phyloP scores from a whole-genome alignment of 2,329 filamentous ascomycete genomes.

The Ampelomyces quisqualis region DNA sequence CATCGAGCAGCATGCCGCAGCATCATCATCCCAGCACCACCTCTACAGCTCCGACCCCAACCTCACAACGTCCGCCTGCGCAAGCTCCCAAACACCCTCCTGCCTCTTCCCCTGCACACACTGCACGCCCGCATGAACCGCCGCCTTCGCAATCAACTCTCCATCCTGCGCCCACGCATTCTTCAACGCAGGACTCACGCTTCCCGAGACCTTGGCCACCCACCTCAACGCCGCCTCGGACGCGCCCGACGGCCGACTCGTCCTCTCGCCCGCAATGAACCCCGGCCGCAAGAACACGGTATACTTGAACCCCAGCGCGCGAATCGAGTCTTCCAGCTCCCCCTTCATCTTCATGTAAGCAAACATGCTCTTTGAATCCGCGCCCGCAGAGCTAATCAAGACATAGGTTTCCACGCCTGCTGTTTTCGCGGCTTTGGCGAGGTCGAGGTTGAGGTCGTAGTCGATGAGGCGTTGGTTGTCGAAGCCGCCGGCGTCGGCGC shows the following conservation, averaged over 20 bases:
- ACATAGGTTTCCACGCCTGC: slow-evolving; percentile 75
- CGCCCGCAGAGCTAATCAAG: slow-evolving; percentile 64
- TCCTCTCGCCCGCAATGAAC: slow-evolving; percentile 69
- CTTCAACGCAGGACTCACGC: slow-evolving; percentile 49
- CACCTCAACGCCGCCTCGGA: slow-evolving; percentile 58
- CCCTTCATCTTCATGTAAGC: slow-evolving; percentile 74
- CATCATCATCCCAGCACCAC: too few relatives aligned
- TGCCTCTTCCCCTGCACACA: slow-evolving; percentile 55
- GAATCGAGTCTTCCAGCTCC: slow-evolving; percentile 78
- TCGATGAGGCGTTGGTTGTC: slow-evolving; percentile 85
- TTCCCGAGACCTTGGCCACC: slow-evolving; percentile 59
- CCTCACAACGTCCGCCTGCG: slow-evolving; percentile 63
- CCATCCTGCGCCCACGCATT: slow-evolving; percentile 73
- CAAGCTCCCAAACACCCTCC: slow-evolving; percentile 63
- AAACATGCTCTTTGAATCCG: slow-evolving; percentile 54
- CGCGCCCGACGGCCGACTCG: slow-evolving; percentile 1
- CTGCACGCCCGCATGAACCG: slow-evolving; percentile 59
- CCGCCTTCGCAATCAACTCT: slow-evolving; percentile 68
- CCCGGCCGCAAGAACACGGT: slow-evolving; percentile 75
- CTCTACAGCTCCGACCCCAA: slow-evolving; percentile 54
- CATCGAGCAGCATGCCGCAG: too few relatives aligned
- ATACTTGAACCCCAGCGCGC: slow-evolving; percentile 71
- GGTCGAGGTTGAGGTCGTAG: slow-evolving; percentile 77
- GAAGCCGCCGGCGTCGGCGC: slow-evolving; percentile 70
- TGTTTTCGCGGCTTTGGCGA: slow-evolving; percentile 72